These are phyloP conservation scores for Aspergillus ostianus DNA, from an alignment of 495 filamentous ascomycete species.

Conservation along the genomic window DNA sequence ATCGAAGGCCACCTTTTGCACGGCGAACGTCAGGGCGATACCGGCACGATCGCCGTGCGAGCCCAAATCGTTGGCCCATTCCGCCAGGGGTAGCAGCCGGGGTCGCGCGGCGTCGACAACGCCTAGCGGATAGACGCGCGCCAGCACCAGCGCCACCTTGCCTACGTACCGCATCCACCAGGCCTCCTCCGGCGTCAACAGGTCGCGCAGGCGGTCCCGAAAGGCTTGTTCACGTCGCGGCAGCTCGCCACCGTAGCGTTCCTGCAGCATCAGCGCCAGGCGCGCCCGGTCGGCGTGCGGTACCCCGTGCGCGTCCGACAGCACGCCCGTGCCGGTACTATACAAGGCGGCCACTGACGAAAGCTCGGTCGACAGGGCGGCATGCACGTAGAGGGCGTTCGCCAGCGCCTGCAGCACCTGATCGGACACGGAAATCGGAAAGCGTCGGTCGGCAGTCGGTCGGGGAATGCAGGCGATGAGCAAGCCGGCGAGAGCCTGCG, in stretches of 20 bases:
- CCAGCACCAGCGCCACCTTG: slow-evolving; percentile 27
- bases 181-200: slow-evolving; percentile 44
- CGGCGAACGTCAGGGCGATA: slow-evolving; percentile 22
- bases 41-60: slow-evolving; percentile 30
- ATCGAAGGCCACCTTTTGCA: slow-evolving; percentile 30
- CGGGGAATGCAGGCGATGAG: slow-evolving; percentile 46
- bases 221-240: slow-evolving; percentile 50
- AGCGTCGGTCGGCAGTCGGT: slow-evolving; percentile 18
- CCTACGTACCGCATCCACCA: slow-evolving; percentile 68
- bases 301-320: slow-evolving; percentile 67
- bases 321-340: slow-evolving; percentile 64
- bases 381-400: slow-evolving; percentile 54
- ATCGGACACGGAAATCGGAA: slow-evolving; percentile 38
- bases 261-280: slow-evolving; percentile 70
- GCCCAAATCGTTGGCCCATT: slow-evolving; percentile 25
- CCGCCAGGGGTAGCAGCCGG: slow-evolving; percentile 26
- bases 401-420: slow-evolving; percentile 51
- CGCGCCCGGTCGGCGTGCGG: slow-evolving; percentile 69
- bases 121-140: slow-evolving; percentile 30
- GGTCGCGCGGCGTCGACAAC: slow-evolving; percentile 29
- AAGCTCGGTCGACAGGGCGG: slow-evolving; percentile 47
- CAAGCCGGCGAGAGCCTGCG: slow-evolving; percentile 36
- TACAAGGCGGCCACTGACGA: slow-evolving; percentile 68
- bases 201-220: slow-evolving; percentile 42
- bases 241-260: slow-evolving; percentile 71